Conservation (phyloP, 129 eudicot genomes). For the Lactuca saligna region DNA sequence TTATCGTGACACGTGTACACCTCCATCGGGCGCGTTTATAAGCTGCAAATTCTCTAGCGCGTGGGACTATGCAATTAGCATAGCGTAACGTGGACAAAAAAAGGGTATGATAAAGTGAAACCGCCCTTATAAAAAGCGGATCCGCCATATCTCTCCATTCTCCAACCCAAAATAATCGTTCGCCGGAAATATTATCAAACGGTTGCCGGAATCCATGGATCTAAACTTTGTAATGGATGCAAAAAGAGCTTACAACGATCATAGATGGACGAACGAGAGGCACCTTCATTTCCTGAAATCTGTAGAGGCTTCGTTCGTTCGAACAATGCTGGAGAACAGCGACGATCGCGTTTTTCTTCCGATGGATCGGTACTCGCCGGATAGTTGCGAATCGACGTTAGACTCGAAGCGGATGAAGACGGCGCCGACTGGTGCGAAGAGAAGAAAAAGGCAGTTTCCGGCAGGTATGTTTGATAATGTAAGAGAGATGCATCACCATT, state of each 20-base stretch:
- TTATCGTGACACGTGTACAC: background rate
- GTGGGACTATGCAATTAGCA: background rate
- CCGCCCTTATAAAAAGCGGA: constrained; percentile 13
- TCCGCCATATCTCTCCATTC: background rate
- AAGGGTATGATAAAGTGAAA: constrained; percentile 1
- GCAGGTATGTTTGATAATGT: constrained; percentile 29
- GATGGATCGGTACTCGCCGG: constrained; percentile 48
- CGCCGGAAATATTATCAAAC: constrained; percentile 1
- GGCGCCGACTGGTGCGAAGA: background rate
- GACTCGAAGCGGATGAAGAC: constrained; percentile 17
- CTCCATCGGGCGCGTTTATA: background rate
- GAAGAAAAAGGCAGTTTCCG: constrained; percentile 25
- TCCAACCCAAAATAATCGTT: background rate
- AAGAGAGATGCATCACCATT: background rate
- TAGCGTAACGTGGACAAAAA: background rate
- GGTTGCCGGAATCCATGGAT: background rate
- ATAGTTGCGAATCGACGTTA: constrained; percentile 39
- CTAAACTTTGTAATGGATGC: constrained; percentile 15
- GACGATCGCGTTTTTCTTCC: constrained; percentile 6
- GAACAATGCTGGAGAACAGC: constrained; percentile 25
- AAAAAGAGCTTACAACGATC: background rate
- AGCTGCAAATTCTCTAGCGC: background rate
- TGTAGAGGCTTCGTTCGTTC: constrained; percentile 47
- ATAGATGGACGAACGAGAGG: constrained; percentile 47
- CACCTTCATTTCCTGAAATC: constrained; percentile 40